These are phyloP conservation scores for Dothideomycetes sp. DNA, from an alignment of 2,329 filamentous ascomycete genomes.

Conservation along the genomic window DNA sequence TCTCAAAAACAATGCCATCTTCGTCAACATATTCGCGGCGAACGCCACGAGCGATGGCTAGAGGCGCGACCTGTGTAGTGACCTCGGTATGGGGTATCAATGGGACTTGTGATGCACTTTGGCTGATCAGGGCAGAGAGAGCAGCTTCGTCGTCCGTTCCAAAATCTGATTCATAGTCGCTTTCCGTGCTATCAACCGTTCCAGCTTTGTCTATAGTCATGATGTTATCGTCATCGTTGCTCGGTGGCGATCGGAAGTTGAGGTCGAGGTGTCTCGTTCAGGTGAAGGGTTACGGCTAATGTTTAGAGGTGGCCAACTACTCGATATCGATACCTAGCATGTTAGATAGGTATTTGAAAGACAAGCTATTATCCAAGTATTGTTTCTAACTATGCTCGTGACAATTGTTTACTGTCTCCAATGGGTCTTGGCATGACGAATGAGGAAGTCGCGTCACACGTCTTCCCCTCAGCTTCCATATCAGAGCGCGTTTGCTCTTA, in stretches of 20 bases:
- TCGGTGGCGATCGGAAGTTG: conserved; percentile 3
- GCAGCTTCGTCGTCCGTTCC: conserved; percentile 48
- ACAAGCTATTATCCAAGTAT: background rate
- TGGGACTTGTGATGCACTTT: conserved; percentile 30
- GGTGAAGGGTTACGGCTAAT: background rate
- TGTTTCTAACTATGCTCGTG: background rate
- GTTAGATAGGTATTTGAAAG: background rate
- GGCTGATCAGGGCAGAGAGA: conserved; percentile 42
- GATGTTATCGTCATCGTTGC: conserved; percentile 6
- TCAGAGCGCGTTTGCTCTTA: too few relatives aligned
- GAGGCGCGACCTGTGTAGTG: background rate
- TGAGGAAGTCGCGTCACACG: too few relatives aligned
- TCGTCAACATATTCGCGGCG: conserved; percentile 14
- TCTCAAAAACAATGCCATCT: conserved; percentile 14
- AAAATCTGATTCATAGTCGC: conserved; percentile 58
- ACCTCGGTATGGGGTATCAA: conserved; percentile 6
- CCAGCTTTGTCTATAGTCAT: conserved; percentile 3
- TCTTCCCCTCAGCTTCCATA: too few relatives aligned
- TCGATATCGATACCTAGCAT: background rate
- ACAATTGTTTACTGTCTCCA: too few relatives aligned
- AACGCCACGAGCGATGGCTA: conserved; percentile 6
- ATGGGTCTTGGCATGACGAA: too few relatives aligned
- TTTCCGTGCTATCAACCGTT: conserved; percentile 24
- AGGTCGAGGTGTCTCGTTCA: background rate
- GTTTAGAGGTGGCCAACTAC: background rate